Percentiles rank a stretch among this genome's conserved stretches.
phyloP scores from a whole-genome alignment of 257 asterid genomes.

The Nicotiana tabacum region DNA sequence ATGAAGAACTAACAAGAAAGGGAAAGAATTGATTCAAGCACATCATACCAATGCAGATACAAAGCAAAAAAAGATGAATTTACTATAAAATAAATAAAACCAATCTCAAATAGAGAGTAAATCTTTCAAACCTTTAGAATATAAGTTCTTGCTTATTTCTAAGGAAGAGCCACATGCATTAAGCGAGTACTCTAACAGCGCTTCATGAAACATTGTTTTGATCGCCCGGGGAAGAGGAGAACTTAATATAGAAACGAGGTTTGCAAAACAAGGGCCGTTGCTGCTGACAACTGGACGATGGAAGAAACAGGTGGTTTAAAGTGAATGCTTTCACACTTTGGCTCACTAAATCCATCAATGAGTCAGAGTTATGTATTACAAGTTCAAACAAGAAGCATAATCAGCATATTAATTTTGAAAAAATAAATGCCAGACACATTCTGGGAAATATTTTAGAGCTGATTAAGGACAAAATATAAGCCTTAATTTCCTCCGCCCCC shows the following conservation, averaged over 20 bases:
- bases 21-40: background rate
- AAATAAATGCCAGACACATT: background rate
- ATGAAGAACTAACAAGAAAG: background rate
- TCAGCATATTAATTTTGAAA: background rate
- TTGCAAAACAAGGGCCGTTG: background rate
- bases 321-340: background rate
- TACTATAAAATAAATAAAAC: background rate
- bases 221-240: background rate
- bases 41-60: slow-evolving; percentile 3
- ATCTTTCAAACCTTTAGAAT: background rate
- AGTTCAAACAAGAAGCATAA: background rate
- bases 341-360: background rate
- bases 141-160: background rate
- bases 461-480: background rate
- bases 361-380: background rate
- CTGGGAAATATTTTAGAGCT: background rate
- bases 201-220: background rate
- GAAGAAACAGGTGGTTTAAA: background rate
- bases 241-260: background rate
- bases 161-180: slow-evolving; percentile 4
- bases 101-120: background rate
- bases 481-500: background rate
- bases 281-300: background rate
- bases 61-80: background rate
- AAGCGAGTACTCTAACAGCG: background rate